Evolutionary conservation across 768 basidiomycete species (phyloP).

Genomic region (Chlorophyllum brunneum): DNA sequence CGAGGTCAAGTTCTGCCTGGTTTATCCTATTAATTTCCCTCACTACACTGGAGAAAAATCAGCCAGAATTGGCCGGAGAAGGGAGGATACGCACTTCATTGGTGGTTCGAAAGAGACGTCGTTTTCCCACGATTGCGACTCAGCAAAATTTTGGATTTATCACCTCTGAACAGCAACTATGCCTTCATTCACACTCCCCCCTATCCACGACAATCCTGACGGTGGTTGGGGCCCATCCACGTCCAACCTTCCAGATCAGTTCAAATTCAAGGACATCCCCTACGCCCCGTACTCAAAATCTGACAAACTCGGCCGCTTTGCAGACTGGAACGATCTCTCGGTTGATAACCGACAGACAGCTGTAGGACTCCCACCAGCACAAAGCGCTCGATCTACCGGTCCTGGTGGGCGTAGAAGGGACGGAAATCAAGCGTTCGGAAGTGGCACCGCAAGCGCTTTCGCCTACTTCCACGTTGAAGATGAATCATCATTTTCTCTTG

Average conservation of each 20-base stretch:
- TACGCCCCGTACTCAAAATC: slow-evolving; percentile 99
- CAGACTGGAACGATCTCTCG: slow-evolving; percentile 91
- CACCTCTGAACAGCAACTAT: slow-evolving; percentile 31
- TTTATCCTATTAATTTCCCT: slow-evolving; percentile 94
- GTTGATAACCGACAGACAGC: slow-evolving; percentile 57
- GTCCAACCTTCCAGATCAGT: slow-evolving; percentile 80
- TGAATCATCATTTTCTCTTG: slow-evolving; percentile 93
- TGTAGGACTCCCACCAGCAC: slow-evolving; percentile 42
- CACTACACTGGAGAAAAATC: slow-evolving; percentile 60
- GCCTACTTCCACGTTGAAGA: slow-evolving; percentile 98
- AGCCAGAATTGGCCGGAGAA: slow-evolving; percentile 9
- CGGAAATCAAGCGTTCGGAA: slow-evolving; percentile 83
- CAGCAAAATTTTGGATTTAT: slow-evolving; percentile 25
- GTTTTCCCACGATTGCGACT: slow-evolving; percentile 34
- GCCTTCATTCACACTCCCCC: slow-evolving; percentile 83
- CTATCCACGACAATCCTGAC: slow-evolving; percentile 88
- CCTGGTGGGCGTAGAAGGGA: slow-evolving; percentile 64
- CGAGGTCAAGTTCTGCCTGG: slow-evolving; percentile 81
- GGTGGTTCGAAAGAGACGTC: slow-evolving; percentile 21
- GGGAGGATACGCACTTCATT: slow-evolving; percentile 61
- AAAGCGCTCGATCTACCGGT: slow-evolving; percentile 46
- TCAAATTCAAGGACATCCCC: slow-evolving; percentile 98
- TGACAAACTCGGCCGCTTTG: slow-evolving; percentile 96
- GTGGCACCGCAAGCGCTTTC: slow-evolving; percentile 86
- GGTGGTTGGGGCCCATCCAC: slow-evolving; percentile 91